phyloP scores from a whole-genome alignment of 2,329 filamentous ascomycete genomes.

The Hymenoscyphus occultus region DNA sequence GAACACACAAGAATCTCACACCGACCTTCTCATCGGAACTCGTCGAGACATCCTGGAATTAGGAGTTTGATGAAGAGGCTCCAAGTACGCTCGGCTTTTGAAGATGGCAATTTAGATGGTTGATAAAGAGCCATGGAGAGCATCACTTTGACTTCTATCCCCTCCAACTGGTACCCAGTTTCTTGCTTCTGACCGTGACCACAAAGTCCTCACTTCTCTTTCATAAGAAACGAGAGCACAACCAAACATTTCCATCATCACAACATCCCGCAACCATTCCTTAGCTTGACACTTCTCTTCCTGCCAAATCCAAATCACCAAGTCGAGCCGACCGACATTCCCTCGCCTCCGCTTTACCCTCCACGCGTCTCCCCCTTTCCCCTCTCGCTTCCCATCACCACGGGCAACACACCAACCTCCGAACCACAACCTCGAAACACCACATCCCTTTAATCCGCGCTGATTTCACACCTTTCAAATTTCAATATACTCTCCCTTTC shows the following conservation, averaged over 20 bases:
- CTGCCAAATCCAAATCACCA: neutral
- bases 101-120: neutral
- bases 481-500: neutral
- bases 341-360: neutral
- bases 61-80: neutral
- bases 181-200: neutral
- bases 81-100: neutral
- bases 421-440: neutral
- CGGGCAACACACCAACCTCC: neutral
- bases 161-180: neutral
- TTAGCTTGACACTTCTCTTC: neutral
- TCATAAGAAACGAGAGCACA: neutral
- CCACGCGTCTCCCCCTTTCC: neutral
- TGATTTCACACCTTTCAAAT: neutral
- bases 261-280: neutral
- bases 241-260: neutral
- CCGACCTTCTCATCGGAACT: neutral
- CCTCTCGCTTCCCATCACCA: neutral
- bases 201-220: neutral
- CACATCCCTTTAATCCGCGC: neutral
- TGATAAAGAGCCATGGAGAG: neutral
- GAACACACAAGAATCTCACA: constrained; percentile 1
- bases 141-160: neutral
- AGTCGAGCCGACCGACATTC: neutral
- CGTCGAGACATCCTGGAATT: neutral